These are phyloP conservation scores for Verticillium albo-atrum DNA, from an alignment of 2,329 filamentous ascomycete genomes.

Conservation along the genomic window DNA sequence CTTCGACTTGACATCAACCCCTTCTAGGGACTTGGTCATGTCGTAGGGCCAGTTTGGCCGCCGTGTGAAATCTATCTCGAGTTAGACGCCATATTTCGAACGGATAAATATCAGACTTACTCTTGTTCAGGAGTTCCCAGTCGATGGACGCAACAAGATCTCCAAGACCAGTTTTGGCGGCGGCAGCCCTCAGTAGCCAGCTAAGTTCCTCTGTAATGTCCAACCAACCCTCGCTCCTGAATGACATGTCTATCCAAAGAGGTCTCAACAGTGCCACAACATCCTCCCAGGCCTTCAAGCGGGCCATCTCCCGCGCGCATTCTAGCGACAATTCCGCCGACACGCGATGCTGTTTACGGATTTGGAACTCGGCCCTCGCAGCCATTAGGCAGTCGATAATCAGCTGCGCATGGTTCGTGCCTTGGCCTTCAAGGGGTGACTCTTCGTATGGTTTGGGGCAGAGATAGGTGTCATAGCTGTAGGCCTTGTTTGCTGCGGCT, in stretches of 20 bases:
- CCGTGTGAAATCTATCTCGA: slow-evolving; percentile 40
- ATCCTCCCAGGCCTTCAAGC: slow-evolving; percentile 45
- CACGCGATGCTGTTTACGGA: slow-evolving; percentile 47
- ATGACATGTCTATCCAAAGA: slow-evolving; percentile 53
- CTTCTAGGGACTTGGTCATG: slow-evolving; percentile 51
- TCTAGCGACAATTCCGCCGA: slow-evolving; percentile 54
- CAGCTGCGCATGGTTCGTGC: slow-evolving; percentile 50
- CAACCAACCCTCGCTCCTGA: slow-evolving; percentile 56
- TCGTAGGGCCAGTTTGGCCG: slow-evolving; percentile 58
- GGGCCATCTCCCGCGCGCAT: slow-evolving; percentile 51
- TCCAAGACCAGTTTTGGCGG: slow-evolving; percentile 44
- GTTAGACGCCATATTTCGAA: slow-evolving; percentile 13
- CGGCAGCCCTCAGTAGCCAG: slow-evolving; percentile 57
- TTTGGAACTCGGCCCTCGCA: slow-evolving; percentile 50
- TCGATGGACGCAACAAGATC: slow-evolving; percentile 57
- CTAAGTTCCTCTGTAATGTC: slow-evolving; percentile 55
- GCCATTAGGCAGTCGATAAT: slow-evolving; percentile 48
- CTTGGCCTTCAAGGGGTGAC: slow-evolving; percentile 43
- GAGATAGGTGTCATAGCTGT: slow-evolving; percentile 62
- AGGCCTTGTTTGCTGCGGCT: slow-evolving; percentile 43
- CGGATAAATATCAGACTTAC: slow-evolving; percentile 30
- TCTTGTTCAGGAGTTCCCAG: slow-evolving; percentile 58
- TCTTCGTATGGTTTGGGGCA: slow-evolving; percentile 61
- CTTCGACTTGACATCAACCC: slow-evolving; percentile 35
- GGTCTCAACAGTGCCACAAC: slow-evolving; percentile 50